Evolutionary conservation across 2,329 filamentous ascomycete genomes (phyloP).

Genomic region (Claviceps sp.): DNA sequence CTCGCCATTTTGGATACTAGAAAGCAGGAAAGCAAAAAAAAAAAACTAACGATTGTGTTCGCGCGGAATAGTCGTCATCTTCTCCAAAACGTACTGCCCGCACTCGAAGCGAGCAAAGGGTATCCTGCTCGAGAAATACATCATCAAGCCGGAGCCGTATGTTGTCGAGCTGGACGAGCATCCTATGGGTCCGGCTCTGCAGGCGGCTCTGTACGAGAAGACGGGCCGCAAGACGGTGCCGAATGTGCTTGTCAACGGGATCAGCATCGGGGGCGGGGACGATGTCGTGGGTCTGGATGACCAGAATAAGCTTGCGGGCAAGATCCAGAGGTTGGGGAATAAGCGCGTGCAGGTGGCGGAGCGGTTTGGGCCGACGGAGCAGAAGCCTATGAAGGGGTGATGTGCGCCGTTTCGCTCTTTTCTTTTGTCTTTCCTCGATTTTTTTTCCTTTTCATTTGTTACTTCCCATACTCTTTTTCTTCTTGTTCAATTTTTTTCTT

Average conservation of each 20-base stretch:
- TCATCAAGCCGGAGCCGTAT: constrained; percentile 66
- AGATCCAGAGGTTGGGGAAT: constrained; percentile 59
- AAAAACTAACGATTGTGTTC: too few species aligned
- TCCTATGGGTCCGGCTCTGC: constrained; percentile 57
- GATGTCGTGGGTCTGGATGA: constrained; percentile 63
- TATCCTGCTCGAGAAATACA: constrained; percentile 72
- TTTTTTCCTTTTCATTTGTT: background rate
- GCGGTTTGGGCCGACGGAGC: constrained; percentile 19
- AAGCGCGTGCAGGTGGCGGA: constrained; percentile 45
- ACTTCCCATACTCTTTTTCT: background rate
- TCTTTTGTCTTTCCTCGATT: background rate
- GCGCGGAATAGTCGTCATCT: constrained; percentile 64
- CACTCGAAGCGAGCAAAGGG: constrained; percentile 75
- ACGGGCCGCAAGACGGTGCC: constrained; percentile 81
- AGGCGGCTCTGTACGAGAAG: constrained; percentile 54
- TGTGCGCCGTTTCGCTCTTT: background rate
- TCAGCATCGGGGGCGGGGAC: constrained; percentile 82
- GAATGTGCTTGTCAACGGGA: constrained; percentile 78
- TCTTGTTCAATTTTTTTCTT: background rate
- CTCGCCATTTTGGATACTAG: too few species aligned
- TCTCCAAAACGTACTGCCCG: constrained; percentile 89
- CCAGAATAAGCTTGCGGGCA: constrained; percentile 53
- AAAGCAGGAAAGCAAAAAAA: too few species aligned
- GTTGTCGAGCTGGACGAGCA: constrained; percentile 87
- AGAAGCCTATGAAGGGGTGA: background rate